These are phyloP conservation scores for Rugosomyces carneus DNA, from an alignment of 1,284 basidiomycete species.

Conservation along the genomic window DNA sequence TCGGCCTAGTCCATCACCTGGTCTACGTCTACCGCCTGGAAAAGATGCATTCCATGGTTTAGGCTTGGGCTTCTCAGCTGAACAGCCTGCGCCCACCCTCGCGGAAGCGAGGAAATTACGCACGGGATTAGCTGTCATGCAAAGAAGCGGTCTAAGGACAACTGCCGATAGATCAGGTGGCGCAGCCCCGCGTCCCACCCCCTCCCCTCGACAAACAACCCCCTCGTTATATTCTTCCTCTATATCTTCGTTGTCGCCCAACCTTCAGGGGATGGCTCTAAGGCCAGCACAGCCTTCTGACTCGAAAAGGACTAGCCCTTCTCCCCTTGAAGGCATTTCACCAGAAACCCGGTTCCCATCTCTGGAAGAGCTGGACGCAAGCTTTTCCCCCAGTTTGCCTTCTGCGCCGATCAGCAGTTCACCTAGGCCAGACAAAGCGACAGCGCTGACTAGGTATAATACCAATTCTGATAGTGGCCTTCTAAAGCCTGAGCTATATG, in stretches of 20 bases:
- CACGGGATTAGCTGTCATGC: slow-evolving; percentile 54
- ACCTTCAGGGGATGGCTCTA: slow-evolving; percentile 17
- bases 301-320: slow-evolving; percentile 21
- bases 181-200: slow-evolving; percentile 29
- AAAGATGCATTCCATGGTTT: slow-evolving; percentile 77
- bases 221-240: slow-evolving; percentile 23
- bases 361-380: slow-evolving; percentile 68
- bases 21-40: slow-evolving; percentile 23
- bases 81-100: slow-evolving; percentile 53
- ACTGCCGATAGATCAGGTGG: slow-evolving; percentile 19
- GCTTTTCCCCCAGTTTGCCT: slow-evolving; percentile 32
- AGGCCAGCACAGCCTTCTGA: slow-evolving; percentile 21
- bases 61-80: slow-evolving; percentile 41
- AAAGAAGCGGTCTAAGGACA: slow-evolving; percentile 20
- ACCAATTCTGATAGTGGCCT: slow-evolving; percentile 1
- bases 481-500: slow-evolving; percentile 8
- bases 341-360: slow-evolving; percentile 71
- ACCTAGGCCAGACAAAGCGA: slow-evolving; percentile 9
- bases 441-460: slow-evolving; percentile 8
- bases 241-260: slow-evolving; percentile 12
- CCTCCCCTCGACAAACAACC: slow-evolving; percentile 37
- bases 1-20: slow-evolving; percentile 11
- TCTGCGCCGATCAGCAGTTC: slow-evolving; percentile 17
- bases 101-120: slow-evolving; percentile 69
- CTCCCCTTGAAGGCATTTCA: slow-evolving; percentile 35